Evolutionary conservation across 768 basidiomycete species (phyloP).

Genomic region (Brasilioporus rufonigricans): DNA sequence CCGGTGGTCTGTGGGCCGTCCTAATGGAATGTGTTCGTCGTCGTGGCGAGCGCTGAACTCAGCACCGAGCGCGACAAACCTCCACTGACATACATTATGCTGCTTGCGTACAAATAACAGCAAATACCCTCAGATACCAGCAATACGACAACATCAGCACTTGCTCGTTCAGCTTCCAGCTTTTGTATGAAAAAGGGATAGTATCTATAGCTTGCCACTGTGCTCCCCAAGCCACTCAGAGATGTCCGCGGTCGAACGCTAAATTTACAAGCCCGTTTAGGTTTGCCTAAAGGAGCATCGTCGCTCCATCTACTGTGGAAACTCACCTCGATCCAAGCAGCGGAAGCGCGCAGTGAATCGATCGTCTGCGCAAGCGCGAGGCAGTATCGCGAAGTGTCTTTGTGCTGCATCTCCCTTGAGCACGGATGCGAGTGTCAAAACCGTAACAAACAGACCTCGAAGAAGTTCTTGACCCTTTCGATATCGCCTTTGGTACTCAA

Average conservation of each 20-base stretch:
- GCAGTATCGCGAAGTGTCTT: slow-evolving; percentile 68
- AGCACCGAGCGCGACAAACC: not conserved
- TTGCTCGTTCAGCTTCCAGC: no score
- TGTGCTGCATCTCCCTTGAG: slow-evolving; percentile 39
- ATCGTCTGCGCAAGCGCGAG: slow-evolving; percentile 63
- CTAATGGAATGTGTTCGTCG: slow-evolving; percentile 10
- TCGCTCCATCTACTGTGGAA: not conserved
- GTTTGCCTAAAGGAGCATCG: no score
- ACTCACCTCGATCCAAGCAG: slow-evolving; percentile 60
- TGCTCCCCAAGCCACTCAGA: slow-evolving; percentile 45
- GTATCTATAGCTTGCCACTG: not conserved
- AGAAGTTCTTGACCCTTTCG: slow-evolving; percentile 63
- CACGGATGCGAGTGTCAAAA: not conserved
- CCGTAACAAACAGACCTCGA: slow-evolving; percentile 50
- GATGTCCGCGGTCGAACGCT: slow-evolving; percentile 63
- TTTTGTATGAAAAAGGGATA: no score
- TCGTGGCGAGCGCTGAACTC: slow-evolving; percentile 1
- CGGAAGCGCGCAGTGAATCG: slow-evolving; percentile 62
- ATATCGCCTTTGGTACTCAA: slow-evolving; percentile 72
- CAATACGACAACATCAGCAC: no score
- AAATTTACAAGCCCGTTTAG: slow-evolving; percentile 1
- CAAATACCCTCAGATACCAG: no score
- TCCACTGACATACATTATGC: not conserved
- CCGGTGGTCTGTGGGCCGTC: not conserved
- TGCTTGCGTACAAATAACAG: not conserved